Evolutionary conservation across 768 basidiomycete genomes (phyloP), one percentile per base, ranked within the genome.

Genomic region (Mycena epipterygia): DNA sequence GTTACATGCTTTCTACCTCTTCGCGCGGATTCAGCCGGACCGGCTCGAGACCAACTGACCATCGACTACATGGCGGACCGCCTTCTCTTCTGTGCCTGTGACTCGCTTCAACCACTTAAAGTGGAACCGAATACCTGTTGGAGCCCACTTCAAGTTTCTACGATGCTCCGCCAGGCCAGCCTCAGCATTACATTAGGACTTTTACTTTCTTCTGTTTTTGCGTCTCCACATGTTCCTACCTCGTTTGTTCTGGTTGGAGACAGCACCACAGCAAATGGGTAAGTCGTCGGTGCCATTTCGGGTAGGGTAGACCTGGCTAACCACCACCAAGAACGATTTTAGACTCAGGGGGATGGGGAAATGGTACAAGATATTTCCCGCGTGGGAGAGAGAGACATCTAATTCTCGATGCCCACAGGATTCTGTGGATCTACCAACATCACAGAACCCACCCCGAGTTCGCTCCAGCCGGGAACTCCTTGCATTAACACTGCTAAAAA

Each of bases 401-500:
- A 21, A 37, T 27, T 48, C 2, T 32, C n/a, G n/a, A n/a, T n/a
- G n/a, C n/a, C n/a, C 37, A 13, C 6, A 65, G 83, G 83, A 9
- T 77, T 85, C 48, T 85, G 84, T 72, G 83, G 81, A 11, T 81
- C 81, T 32, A 66, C 75, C 2, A 58, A 79, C 14, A 78, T 73
- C 19, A 73, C 73, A 12, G 35, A 6, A 14, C 8, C 5, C 2
- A 82, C 81, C 35, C 78, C 80, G 7, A 81, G 82, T 6, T 81
- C 81, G 1, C 64, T 85, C 2, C 75, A 68, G 2, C 48, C 77
- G 12, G 76, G 78, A 27, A 83, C 81, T 3, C 77, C 80, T 1
- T 85, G 84, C 67, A 81, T 84, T 63, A 84, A 85, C 71, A 83
- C 82, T 0, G 83, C 83, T 4, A 78, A 81, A 32, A 80, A 84